Conservation (phyloP, 305 asterid genomes). For the Fraxinus paxiana region DNA sequence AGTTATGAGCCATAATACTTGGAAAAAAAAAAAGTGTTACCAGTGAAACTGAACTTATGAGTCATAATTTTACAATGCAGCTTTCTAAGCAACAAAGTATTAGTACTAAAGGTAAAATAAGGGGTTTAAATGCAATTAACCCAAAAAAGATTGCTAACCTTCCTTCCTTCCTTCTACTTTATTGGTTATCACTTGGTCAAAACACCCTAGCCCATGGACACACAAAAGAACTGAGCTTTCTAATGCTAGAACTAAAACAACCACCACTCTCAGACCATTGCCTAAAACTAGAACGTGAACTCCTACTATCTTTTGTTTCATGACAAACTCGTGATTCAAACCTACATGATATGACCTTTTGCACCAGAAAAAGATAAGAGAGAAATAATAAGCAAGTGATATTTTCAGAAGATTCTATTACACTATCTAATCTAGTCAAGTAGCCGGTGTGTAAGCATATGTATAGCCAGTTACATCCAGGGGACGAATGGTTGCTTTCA, state of each 20-base stretch:
- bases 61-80: background rate
- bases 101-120: background rate
- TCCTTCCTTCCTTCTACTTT: background rate
- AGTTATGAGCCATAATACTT: background rate
- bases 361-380: background rate
- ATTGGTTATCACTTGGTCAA: background rate
- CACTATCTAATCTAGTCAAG: background rate
- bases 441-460: background rate
- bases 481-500: background rate
- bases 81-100: background rate
- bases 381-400: background rate
- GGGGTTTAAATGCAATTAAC: background rate
- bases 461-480: background rate
- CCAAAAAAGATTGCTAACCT: background rate
- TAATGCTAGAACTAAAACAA: background rate
- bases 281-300: background rate
- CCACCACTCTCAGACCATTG: background rate
- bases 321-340: background rate
- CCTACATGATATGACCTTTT: background rate
- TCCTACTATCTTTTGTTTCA: background rate
- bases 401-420: background rate
- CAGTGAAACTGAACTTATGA: background rate
- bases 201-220: background rate
- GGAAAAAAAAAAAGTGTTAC: no score
- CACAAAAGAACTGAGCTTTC: background rate